phyloP scores from a whole-genome alignment of 352 stramenopile species.

The Pythium diclinum region DNA sequence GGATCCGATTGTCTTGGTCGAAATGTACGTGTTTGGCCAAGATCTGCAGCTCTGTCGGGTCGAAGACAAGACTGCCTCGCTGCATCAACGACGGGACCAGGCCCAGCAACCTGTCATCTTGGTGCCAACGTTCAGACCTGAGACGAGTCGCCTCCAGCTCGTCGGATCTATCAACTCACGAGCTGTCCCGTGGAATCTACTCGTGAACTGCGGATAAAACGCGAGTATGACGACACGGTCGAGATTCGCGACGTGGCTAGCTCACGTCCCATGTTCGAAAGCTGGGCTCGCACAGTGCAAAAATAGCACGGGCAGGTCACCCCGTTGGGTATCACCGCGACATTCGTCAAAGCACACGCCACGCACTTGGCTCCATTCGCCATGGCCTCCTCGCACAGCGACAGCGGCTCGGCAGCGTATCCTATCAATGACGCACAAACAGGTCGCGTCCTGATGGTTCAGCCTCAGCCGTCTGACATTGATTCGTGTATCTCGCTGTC shows the following conservation, averaged over 20 bases:
- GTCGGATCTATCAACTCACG: neutral
- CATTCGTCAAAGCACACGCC: too few relatives aligned
- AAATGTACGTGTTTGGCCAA: slow-evolving; percentile 5
- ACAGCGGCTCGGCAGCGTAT: neutral
- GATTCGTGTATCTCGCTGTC: slow-evolving; percentile 7
- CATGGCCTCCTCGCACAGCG: neutral
- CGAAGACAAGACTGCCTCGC: neutral
- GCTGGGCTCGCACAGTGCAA: too few relatives aligned
- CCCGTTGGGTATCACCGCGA: too few relatives aligned
- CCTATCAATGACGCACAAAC: neutral
- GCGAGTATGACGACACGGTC: too few relatives aligned
- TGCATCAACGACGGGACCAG: neutral
- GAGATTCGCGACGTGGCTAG: too few relatives aligned
- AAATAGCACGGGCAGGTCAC: too few relatives aligned
- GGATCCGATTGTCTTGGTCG: slow-evolving; percentile 16
- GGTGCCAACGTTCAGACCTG: neutral
- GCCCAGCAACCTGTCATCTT: neutral
- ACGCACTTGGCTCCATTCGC: too few relatives aligned
- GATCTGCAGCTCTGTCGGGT: slow-evolving; percentile 5
- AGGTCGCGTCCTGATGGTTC: neutral
- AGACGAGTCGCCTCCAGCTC: neutral
- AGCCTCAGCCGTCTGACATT: slow-evolving; percentile 4
- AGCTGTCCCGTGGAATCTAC: slow-evolving; percentile 1
- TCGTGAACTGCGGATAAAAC: slow-evolving; percentile 11
- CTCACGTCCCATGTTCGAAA: too few relatives aligned